Evolutionary conservation across 1,139 yeast species (phyloP).

Genomic region (Sugiyamaella sp.): DNA sequence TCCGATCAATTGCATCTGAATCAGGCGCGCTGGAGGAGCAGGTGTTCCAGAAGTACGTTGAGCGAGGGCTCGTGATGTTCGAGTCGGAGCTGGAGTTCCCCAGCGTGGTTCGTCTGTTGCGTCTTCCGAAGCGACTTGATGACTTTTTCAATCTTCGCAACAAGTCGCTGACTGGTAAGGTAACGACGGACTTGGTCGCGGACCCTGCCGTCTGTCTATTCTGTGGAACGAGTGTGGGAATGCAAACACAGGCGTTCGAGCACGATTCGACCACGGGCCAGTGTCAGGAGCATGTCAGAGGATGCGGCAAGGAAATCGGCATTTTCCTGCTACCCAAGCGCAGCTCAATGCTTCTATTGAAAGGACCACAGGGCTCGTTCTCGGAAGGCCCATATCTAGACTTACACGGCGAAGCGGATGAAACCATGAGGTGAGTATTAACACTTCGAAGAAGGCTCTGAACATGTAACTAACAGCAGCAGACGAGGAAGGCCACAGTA

Average conservation of each 20-base stretch:
- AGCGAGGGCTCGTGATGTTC: slow-evolving; percentile 3
- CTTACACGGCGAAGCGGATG: slow-evolving; percentile 83
- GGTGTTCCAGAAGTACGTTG: slow-evolving; percentile 7
- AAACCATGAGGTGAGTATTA: slow-evolving; percentile 50
- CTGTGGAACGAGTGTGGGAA: slow-evolving; percentile 71
- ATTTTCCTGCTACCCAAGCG: slow-evolving; percentile 78
- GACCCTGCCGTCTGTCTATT: slow-evolving; percentile 89
- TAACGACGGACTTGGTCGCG: slow-evolving; percentile 42
- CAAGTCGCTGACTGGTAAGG: slow-evolving; percentile 13
- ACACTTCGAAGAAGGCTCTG: too few species aligned
- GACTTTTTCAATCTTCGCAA: slow-evolving; percentile 52
- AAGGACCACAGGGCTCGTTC: slow-evolving; percentile 72
- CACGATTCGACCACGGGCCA: slow-evolving; percentile 39
- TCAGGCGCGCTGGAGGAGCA: slow-evolving; percentile 8
- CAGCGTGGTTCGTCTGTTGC: slow-evolving; percentile 60
- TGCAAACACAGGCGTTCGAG: slow-evolving; percentile 59
- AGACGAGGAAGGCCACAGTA: slow-evolving; percentile 75
- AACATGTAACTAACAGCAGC: slow-evolving; percentile 23
- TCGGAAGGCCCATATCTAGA: slow-evolving; percentile 84
- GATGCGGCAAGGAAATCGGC: slow-evolving; percentile 69
- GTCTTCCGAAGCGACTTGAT: slow-evolving; percentile 70
- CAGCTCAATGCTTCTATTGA: slow-evolving; percentile 65
- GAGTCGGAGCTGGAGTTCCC: slow-evolving; percentile 58
- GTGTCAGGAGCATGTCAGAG: slow-evolving; percentile 44
- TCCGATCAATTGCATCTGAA: slow-evolving; percentile 23